A percentile compares a stretch with the other conserved stretches of the same genome.
Conservation (phyloP, 1,284 basidiomycete species). For the Ustilago nuda region DNA sequence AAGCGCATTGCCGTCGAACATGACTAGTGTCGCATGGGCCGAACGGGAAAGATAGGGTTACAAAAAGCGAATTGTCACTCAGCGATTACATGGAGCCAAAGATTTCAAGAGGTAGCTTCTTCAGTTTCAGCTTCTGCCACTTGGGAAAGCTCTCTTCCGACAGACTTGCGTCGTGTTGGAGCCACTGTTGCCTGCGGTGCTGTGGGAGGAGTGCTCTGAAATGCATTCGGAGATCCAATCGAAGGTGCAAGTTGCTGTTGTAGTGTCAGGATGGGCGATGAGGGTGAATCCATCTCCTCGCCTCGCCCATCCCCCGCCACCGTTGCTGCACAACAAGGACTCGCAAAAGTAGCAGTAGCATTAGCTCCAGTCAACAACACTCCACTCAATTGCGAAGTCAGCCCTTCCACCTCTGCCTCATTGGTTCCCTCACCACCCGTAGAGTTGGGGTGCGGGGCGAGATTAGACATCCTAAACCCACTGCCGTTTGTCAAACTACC, state of each 20-base stretch:
- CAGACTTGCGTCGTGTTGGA: constrained; percentile 7
- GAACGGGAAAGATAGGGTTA: too few species aligned
- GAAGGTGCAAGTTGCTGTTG: neutral
- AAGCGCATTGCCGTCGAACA: too few species aligned
- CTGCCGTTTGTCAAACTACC: constrained; percentile 17
- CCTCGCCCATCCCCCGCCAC: too few species aligned
- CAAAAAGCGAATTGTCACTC: too few species aligned
- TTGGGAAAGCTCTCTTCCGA: constrained; percentile 30
- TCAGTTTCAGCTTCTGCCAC: constrained; percentile 30
- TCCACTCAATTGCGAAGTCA: constrained; percentile 30
- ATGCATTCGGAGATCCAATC: too few species aligned
- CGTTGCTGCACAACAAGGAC: constrained; percentile 11
- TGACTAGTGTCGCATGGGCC: too few species aligned
- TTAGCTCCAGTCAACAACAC: constrained; percentile 26
- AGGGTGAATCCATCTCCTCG: neutral
- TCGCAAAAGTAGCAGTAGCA: constrained; percentile 25
- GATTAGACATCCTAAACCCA: neutral
- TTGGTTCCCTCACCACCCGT: neutral
- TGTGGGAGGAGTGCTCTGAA: neutral
- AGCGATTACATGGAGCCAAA: too few species aligned
- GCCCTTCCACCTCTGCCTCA: constrained; percentile 14
- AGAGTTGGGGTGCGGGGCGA: neutral
- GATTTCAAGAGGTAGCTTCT: neutral
- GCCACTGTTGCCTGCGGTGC: neutral
- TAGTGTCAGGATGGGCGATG: neutral